These are phyloP conservation scores for Entophlyctis helioformis DNA, from an alignment of 192 early-diverging fungal genomes.

Conservation along the genomic window DNA sequence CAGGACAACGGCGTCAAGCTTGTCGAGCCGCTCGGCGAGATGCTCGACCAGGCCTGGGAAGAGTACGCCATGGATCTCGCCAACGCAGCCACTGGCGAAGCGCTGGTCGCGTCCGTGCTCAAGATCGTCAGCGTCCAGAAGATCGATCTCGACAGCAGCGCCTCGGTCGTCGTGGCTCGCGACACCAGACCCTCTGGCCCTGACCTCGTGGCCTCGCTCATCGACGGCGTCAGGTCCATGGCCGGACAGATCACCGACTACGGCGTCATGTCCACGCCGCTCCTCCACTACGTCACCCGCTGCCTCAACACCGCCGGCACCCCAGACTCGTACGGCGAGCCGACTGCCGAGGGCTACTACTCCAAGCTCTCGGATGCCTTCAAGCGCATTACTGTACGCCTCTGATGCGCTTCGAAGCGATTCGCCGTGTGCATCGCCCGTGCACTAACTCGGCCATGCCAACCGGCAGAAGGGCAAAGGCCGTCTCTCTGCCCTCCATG, in stretches of 20 bases:
- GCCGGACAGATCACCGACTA: slow-evolving; percentile 61
- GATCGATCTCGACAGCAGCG: slow-evolving; percentile 47
- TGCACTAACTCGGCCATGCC: too few relatives aligned
- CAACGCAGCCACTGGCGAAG: slow-evolving; percentile 61
- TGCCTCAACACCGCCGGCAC: slow-evolving; percentile 75
- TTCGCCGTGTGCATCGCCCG: too few relatives aligned
- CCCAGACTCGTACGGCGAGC: slow-evolving; percentile 69
- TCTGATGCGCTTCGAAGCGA: too few relatives aligned
- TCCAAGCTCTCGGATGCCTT: slow-evolving; percentile 79
- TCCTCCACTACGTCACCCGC: slow-evolving; percentile 88
- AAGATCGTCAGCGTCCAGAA: slow-evolving; percentile 48
- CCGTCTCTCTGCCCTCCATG: slow-evolving; percentile 50
- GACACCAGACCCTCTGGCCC: slow-evolving; percentile 92
- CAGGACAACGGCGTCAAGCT: slow-evolving; percentile 98
- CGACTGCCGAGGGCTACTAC: slow-evolving; percentile 86
- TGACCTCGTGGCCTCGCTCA: slow-evolving; percentile 64
- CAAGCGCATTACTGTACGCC: slow-evolving; percentile 61
- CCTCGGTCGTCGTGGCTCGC: slow-evolving; percentile 71
- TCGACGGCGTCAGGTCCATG: slow-evolving; percentile 67
- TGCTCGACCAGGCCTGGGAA: slow-evolving; percentile 96
- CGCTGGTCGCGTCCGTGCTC: slow-evolving; percentile 46
- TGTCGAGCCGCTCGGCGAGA: slow-evolving; percentile 96
- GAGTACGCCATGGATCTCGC: slow-evolving; percentile 77
- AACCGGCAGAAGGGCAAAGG: slow-evolving; percentile 52
- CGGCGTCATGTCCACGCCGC: slow-evolving; percentile 89